Evolutionary conservation across 306 rosid genomes (phyloP), one percentile per base, ranked within the genome.

Genomic region (Cicer arietinum): DNA sequence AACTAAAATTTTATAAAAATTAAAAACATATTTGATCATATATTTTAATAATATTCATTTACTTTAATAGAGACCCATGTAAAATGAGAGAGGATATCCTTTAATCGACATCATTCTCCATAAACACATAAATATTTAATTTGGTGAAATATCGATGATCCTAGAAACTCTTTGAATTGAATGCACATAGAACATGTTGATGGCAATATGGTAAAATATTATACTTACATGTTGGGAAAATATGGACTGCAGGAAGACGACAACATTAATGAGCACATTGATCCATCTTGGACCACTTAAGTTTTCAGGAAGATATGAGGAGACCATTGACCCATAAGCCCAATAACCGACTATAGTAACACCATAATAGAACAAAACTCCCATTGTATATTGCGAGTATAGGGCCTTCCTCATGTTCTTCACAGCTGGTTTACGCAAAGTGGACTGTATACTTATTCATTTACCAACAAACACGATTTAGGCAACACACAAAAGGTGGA

Each of bases 161-260:
- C 5, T 30, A 30, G 5, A 30, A 30, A 30, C 6, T 30, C 37
- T 30, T 0, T 3, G 37, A 30, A 30, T 30, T 30, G 37, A 30
- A 30, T 30, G 37, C 37, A 30, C 6, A 30, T 30, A 30, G 37
- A 30, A 30, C 37, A 30, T 30, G 0, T 30, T 30, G 37, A 30
- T 30, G 37, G 37, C 0, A 30, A 30, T 30, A 30, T 30, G 6
- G 6, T 30, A 3, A 30, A 30, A 30, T 30, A 30, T 30, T 30
- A 30, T n/a, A 80, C 87, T 70, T 80, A 86, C 93, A 62, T 89
- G 90, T 57, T 86, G 93, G 18, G 93, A 81, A 39, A 81, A 82
- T 1, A 85, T 17, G 14, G 90, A 82, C 63, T 89, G 93, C 2
- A 89, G 80, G 62, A 84, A 84, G 48, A 79, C 82, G 1, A 86